Percentiles rank a stretch among this genome's conserved stretches.
Conservation (phyloP, 2,329 filamentous ascomycete species). For the Neurospora sp. region DNA sequence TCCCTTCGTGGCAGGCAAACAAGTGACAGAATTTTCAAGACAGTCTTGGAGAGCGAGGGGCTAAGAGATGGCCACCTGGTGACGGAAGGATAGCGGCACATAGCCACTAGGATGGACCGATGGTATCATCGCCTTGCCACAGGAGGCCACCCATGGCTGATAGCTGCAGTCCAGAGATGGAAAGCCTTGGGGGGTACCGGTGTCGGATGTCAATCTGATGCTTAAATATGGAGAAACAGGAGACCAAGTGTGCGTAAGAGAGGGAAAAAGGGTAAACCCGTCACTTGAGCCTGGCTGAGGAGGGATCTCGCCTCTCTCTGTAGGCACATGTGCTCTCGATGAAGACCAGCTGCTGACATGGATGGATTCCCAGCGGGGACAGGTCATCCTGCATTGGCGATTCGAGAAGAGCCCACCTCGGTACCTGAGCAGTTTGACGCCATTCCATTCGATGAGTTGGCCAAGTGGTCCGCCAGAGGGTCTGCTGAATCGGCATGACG, state of each 20-base stretch:
- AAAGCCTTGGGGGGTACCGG: background rate
- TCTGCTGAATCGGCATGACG: constrained; percentile 3
- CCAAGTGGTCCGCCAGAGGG: background rate
- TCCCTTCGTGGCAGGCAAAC: background rate
- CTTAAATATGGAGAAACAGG: background rate
- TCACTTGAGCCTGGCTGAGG: background rate
- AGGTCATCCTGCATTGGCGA: constrained; percentile 5
- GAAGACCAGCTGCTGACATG: background rate
- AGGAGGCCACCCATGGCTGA: background rate
- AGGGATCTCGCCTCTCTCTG: background rate
- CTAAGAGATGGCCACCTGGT: background rate
- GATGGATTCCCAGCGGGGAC: background rate
- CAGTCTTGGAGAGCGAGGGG: background rate
- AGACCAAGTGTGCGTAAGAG: background rate
- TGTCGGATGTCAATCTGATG: background rate
- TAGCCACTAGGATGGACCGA: background rate
- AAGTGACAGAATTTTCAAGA: background rate
- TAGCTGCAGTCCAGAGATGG: background rate
- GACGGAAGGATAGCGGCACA: background rate
- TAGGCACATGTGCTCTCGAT: background rate
- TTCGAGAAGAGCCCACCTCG: background rate
- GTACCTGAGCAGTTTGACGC: constrained; percentile 6
- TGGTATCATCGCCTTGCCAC: background rate
- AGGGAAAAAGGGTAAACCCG: background rate
- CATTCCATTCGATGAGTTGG: constrained; percentile 1